A percentile compares a stretch with the other conserved stretches of the same genome.
Conservation (phyloP, 108 stramenopile genomes). For the Chaetoceros muelleri region DNA sequence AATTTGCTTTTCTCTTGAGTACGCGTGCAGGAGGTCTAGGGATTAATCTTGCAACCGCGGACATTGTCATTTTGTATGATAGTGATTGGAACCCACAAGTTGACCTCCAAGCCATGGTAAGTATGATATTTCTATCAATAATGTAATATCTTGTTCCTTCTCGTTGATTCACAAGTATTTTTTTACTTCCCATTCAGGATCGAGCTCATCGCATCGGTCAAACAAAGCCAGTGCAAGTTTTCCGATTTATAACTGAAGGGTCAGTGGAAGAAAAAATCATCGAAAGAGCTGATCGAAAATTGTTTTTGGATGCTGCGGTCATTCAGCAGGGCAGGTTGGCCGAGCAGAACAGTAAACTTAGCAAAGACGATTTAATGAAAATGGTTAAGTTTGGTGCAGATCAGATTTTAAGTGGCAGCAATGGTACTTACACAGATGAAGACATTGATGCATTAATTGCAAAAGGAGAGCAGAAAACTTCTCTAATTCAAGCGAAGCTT, state of each 20-base stretch:
- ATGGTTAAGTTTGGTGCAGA: constrained; percentile 99
- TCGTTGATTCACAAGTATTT: not conserved
- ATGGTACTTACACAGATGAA: constrained; percentile 85
- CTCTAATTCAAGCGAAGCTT: constrained; percentile 78
- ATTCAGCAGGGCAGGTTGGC: constrained; percentile 95
- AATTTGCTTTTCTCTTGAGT: constrained; percentile 94
- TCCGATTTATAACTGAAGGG: constrained; percentile 94
- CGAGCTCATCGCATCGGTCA: constrained; percentile 96
- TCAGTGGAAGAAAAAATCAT: constrained; percentile 99
- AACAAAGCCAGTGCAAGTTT: constrained; percentile 96
- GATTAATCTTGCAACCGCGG: constrained; percentile 96
- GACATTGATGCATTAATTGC: constrained; percentile 96
- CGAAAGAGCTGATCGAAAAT: constrained; percentile 96
- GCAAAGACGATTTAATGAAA: constrained; percentile 93
- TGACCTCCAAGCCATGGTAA: constrained; percentile 92
- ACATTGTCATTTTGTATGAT: constrained; percentile 97
- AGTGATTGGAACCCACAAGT: constrained; percentile 71
- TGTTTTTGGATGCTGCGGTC: constrained; percentile 98
- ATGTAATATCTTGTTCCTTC: not conserved
- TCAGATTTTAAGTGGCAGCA: constrained; percentile 84
- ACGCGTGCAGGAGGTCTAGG: constrained; percentile 96
- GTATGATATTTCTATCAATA: not conserved
- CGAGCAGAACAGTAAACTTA: constrained; percentile 78
- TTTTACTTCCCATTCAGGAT: too few relatives aligned
- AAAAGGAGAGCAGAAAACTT: constrained; percentile 86